A percentile compares a stretch with the other conserved stretches of the same genome.
These are phyloP conservation scores for Euphrasia confusa DNA, from an alignment of 257 asterid genomes.

Conservation along the genomic window DNA sequence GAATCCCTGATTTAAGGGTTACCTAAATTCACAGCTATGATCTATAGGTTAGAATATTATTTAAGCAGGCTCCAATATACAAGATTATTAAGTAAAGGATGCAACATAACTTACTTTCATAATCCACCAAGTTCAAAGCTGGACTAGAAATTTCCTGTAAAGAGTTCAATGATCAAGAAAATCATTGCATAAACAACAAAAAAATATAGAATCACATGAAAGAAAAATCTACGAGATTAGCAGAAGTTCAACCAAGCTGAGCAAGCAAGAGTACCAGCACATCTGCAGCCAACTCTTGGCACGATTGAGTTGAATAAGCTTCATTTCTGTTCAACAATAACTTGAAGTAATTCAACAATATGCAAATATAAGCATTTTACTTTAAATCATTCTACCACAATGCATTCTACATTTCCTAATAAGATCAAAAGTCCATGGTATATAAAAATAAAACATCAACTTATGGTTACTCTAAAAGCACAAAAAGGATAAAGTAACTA, in stretches of 20 bases:
- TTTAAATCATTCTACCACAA: not conserved
- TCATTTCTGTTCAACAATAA: slow-evolving; percentile 59
- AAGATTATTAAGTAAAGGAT: not conserved
- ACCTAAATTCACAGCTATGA: too few species aligned
- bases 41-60: too few species aligned
- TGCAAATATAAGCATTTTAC: too few species aligned
- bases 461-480: too few species aligned
- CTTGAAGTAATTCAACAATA: slow-evolving; percentile 4
- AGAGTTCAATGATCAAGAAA: slow-evolving; percentile 16
- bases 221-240: not conserved
- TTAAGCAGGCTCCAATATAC: too few species aligned
- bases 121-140: slow-evolving; percentile 51
- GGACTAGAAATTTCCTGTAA: slow-evolving; percentile 49
- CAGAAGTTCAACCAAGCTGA: slow-evolving; percentile 1
- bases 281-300: slow-evolving; percentile 55
- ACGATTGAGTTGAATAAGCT: slow-evolving; percentile 43
- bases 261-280: slow-evolving; percentile 44
- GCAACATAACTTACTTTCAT: slow-evolving; percentile 56
- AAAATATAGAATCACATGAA: not conserved
- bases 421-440: not conserved
- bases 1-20: too few species aligned
- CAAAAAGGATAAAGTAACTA: too few species aligned
- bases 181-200: slow-evolving; percentile 12
- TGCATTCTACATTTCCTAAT: not conserved
- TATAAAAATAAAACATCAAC: too few species aligned